phyloP scores from a whole-genome alignment of 768 basidiomycete genomes.

The Trametes cingulata region DNA sequence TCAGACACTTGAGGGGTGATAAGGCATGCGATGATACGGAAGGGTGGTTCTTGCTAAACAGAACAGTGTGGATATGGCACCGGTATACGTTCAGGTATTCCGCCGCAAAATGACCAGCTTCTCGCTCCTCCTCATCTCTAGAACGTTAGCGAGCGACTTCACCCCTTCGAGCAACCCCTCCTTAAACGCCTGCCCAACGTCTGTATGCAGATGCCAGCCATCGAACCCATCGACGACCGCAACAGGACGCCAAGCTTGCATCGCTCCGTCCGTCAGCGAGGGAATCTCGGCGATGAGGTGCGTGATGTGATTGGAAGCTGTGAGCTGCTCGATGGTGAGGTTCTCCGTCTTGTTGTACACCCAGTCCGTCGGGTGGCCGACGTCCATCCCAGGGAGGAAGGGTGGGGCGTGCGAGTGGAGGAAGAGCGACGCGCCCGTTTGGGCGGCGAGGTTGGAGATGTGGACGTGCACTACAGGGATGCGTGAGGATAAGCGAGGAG shows the following conservation, averaged over 20 bases:
- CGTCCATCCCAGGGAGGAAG: slow-evolving; percentile 32
- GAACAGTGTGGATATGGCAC: neutral
- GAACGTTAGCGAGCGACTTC: slow-evolving; percentile 1
- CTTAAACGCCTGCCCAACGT: slow-evolving; percentile 7
- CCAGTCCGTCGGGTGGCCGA: slow-evolving; percentile 42
- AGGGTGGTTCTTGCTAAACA: no score
- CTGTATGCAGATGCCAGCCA: slow-evolving; percentile 36
- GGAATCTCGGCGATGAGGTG: slow-evolving; percentile 61
- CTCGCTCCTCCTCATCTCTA: slow-evolving; percentile 26
- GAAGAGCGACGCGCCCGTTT: slow-evolving; percentile 90
- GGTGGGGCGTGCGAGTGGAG: slow-evolving; percentile 68
- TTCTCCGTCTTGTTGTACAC: slow-evolving; percentile 84
- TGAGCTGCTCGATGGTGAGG: slow-evolving; percentile 44
- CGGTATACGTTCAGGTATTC: neutral
- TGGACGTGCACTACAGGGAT: slow-evolving; percentile 59
- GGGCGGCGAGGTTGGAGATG: slow-evolving; percentile 82
- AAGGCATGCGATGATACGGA: no score
- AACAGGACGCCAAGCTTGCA: slow-evolving; percentile 43
- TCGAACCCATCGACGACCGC: slow-evolving; percentile 48
- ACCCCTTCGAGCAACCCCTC: slow-evolving; percentile 11
- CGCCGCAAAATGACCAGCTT: slow-evolving; percentile 29
- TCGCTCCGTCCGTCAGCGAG: slow-evolving; percentile 6
- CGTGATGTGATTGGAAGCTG: slow-evolving; percentile 46
- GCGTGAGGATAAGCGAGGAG: neutral
- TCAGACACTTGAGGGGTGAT: no score